These are phyloP conservation scores for Russula virescens DNA, from an alignment of 768 basidiomycete species.

Conservation along the genomic window DNA sequence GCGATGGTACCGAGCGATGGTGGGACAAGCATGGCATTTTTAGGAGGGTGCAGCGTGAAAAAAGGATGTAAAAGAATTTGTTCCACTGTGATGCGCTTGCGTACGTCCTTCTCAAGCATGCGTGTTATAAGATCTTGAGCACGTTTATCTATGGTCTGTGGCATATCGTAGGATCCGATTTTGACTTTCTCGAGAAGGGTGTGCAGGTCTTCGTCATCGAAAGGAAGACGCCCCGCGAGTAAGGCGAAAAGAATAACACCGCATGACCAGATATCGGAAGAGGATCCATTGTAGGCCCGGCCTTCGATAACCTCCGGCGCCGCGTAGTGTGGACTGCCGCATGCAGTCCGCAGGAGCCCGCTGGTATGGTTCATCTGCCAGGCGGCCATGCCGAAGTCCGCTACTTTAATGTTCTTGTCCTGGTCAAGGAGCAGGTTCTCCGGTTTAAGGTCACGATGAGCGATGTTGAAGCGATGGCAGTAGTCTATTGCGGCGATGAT, in stretches of 20 bases:
- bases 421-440: slow-evolving; percentile 88
- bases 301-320: slow-evolving; percentile 89
- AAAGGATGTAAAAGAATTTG: slow-evolving; percentile 81
- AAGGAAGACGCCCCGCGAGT: slow-evolving; percentile 83
- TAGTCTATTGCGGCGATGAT: slow-evolving; percentile 89
- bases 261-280: slow-evolving; percentile 96
- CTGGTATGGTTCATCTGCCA: slow-evolving; percentile 65
- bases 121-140: slow-evolving; percentile 72
- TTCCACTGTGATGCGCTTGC: slow-evolving; percentile 73
- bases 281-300: slow-evolving; percentile 73
- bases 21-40: slow-evolving; percentile 37
- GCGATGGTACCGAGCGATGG: slow-evolving; percentile 66
- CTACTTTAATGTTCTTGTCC: slow-evolving; percentile 85
- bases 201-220: slow-evolving; percentile 82
- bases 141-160: slow-evolving; percentile 54
- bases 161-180: slow-evolving; percentile 67
- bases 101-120: slow-evolving; percentile 77
- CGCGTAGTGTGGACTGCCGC: slow-evolving; percentile 93
- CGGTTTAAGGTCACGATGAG: slow-evolving; percentile 86
- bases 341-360: slow-evolving; percentile 69
- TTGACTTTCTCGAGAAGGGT: slow-evolving; percentile 79
- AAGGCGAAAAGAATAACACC: slow-evolving; percentile 90
- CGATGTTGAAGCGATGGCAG: slow-evolving; percentile 91
- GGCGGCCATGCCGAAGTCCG: slow-evolving; percentile 97
- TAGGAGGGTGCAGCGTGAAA: slow-evolving; percentile 51